Base-by-base conservation (phyloP, 805 yeast species). In the Hanseniaspora lindneri region DNA sequence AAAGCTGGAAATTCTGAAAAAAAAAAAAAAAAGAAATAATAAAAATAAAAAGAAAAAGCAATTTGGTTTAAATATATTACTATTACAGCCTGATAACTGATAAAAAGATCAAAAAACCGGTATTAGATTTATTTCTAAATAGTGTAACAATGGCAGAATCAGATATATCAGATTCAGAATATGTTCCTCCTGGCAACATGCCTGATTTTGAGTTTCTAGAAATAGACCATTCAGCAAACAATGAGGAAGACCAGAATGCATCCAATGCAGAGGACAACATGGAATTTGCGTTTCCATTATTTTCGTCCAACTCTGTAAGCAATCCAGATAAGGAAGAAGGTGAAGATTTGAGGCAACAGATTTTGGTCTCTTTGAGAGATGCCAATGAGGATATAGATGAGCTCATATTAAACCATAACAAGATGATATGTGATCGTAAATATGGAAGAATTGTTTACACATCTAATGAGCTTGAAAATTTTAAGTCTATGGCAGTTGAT, bases 231-330 rank as follows among this genome's bases (percentile, higher is more conserved):
- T 30, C 19, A 14, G n/a, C 37, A 14, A 21, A 28, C 4, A 36
- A 5, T 30, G 20, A 23, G 21, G 34, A 27, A 23, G 28, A 21
- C 10, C 17, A 40, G 13, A 28, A 19, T 30, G 32, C 14, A 6
- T 29, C 9, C 13, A 16, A 41, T 3, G 23, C 4, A 2, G 48
- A 42, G 6, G 48, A 41, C 2, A 27, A 40, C 11, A 19, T 32
- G 37, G 48, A 49, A 20, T 49, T 30, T 39, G 44, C 39, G 5
- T 49, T 49, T 21, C 51, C 51, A 20, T 24, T 49, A 17, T 49
- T 49, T 35, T 49, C 51, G 2, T 33, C 39, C 21, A 25, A 28
- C 16, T 24, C 33, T 14, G 8, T 30, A 4, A 13, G 20, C 16
- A 27, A 17, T 14, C 17, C 6, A 9, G 16, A 2, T 17, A 41